Percentiles rank a stretch among this genome's conserved stretches.
Evolutionary conservation across 192 early-diverging fungal genomes (phyloP).

Genomic region (Chytriomyces hyalinus): DNA sequence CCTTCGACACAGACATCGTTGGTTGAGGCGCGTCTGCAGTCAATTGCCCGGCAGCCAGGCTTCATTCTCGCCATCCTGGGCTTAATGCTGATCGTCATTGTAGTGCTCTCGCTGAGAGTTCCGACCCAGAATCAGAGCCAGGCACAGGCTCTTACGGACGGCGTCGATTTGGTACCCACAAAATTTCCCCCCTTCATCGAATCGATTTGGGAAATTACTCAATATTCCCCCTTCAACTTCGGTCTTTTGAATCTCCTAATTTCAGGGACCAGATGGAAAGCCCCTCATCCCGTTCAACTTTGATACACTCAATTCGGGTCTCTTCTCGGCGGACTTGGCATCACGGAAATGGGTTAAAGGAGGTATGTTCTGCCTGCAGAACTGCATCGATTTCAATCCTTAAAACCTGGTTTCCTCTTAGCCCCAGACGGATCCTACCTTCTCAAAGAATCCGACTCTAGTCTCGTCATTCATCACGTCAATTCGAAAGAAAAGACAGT

Average conservation of each 20-base stretch:
- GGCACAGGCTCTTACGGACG: too few relatives aligned
- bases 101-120: not conserved
- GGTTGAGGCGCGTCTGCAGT: not conserved
- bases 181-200: too few relatives aligned
- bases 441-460: slow-evolving; percentile 4
- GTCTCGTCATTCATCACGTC: slow-evolving; percentile 11
- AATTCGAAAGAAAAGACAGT: slow-evolving; percentile 4
- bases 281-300: slow-evolving; percentile 10
- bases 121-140: not conserved
- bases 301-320: slow-evolving; percentile 5
- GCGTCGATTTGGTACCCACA: too few relatives aligned
- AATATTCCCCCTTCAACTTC: not conserved
- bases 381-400: slow-evolving; percentile 4
- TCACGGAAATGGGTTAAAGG: slow-evolving; percentile 11
- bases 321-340: slow-evolving; percentile 1
- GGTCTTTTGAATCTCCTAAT: not conserved
- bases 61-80: slow-evolving; percentile 2
- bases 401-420: not conserved
- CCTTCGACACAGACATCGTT: not conserved
- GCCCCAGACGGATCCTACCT: slow-evolving; percentile 16
- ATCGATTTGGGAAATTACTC: not conserved
- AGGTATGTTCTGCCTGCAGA: not conserved
- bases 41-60: not conserved
- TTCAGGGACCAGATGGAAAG: slow-evolving; percentile 1
- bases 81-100: not conserved